Base-by-base conservation (phyloP, 768 basidiomycete species). In the Boletales sp. region DNA sequence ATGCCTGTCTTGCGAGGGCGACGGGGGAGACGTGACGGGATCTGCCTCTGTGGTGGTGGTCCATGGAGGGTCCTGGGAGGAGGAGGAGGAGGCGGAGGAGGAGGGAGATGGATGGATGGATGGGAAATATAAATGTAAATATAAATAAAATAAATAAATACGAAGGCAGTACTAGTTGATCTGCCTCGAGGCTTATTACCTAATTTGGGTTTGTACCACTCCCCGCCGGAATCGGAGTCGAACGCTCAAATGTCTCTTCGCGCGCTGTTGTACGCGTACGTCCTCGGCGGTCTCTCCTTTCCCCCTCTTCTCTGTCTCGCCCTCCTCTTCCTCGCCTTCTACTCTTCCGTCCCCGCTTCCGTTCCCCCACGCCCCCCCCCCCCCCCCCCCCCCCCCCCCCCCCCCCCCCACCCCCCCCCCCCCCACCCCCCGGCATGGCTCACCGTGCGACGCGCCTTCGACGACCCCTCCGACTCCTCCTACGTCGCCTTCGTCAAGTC, bases 261-360 rank as follows among this genome's bases (percentile, higher is more conserved):
- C 62, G 80, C 86, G 3, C 69, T 93, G 44, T 58, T 91, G 54
- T 84, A 94, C 63, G 87, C 87, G 31, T 97, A 97, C 69, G 70
- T 97, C 52, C 74, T 97, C 39, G 94, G 94, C 47, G 94, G 93
- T 39, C 52, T 97, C 54, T 95, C 94, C 3, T 88, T 95, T 68
- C 72, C 97, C 48, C 94, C 94, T 17, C 77, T 97, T 40, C 63
- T 88, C 57, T 56, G 91, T 60, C 70, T 79, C 55, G 71, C 67
- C 19, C 52, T 79, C 57, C 55, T 93, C 58, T 81, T 78, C 64
- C 78, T 77, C 64, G 74, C 84, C 53, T 67, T 87, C 53, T 93
- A 94, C 74, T 90, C 90, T n/a, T 87, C 91, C 35, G 79, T 87
- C 10, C 91, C 93, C n/a, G 78, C 87, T 24, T 80, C 77, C n/a